These are phyloP conservation scores for Eucalyptus sp. DNA, from an alignment of 345 rosid species.

Conservation along the genomic window DNA sequence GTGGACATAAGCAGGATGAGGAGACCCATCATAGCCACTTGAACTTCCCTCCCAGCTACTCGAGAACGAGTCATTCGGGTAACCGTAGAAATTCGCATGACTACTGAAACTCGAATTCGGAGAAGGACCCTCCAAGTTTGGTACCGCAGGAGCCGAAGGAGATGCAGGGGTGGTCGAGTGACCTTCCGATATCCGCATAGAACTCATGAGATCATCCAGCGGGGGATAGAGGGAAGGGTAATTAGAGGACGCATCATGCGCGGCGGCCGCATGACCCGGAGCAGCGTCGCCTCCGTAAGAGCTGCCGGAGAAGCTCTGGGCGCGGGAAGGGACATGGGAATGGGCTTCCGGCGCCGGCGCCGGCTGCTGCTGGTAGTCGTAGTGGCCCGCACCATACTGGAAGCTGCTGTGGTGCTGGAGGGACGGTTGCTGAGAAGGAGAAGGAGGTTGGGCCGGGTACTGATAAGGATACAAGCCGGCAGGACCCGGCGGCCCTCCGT, in stretches of 20 bases:
- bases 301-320: slow-evolving; percentile 12
- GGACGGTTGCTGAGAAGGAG: slow-evolving; percentile 13
- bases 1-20: slow-evolving; percentile 4
- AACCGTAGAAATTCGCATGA: slow-evolving; percentile 36
- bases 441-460: slow-evolving; percentile 11
- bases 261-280: slow-evolving; percentile 1
- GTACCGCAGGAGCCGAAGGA: slow-evolving; percentile 32
- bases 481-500: slow-evolving; percentile 2
- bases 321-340: slow-evolving; percentile 18
- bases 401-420: slow-evolving; percentile 39
- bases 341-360: slow-evolving; percentile 30
- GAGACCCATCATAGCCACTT: slow-evolving; percentile 27
- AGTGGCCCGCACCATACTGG: slow-evolving; percentile 22
- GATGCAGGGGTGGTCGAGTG: slow-evolving; percentile 28
- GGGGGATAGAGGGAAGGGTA: slow-evolving; percentile 54
- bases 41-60: slow-evolving; percentile 29
- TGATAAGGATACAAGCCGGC: slow-evolving; percentile 15
- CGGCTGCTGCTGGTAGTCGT: slow-evolving; percentile 27
- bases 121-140: slow-evolving; percentile 9
- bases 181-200: slow-evolving; percentile 29
- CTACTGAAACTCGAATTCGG: slow-evolving; percentile 12
- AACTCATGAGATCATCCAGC: slow-evolving; percentile 39
- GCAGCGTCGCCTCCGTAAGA: too few relatives aligned
- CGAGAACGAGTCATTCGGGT: slow-evolving; percentile 48
- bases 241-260: slow-evolving; percentile 1